Percentiles rank a stretch among this genome's conserved stretches.
Evolutionary conservation across 2,329 filamentous ascomycete species (phyloP).

Genomic region (Alternaria arborescens): DNA sequence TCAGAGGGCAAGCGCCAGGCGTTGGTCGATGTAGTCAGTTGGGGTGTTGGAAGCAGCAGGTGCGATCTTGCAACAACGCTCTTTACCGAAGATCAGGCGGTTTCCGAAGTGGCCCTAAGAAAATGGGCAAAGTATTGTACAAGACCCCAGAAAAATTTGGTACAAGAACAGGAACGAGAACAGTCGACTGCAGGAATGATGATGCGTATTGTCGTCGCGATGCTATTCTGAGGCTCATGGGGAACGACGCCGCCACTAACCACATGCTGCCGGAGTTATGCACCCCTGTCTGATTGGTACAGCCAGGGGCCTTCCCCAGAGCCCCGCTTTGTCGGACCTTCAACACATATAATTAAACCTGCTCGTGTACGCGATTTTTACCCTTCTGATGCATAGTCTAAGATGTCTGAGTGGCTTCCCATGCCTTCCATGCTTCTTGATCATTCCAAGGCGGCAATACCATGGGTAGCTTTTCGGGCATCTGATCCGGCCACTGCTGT

Average conservation of each 20-base stretch:
- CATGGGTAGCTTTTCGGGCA: slow-evolving; percentile 60
- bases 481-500: slow-evolving; percentile 63
- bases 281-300: slow-evolving; percentile 15
- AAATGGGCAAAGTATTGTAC: background rate
- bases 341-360: background rate
- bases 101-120: background rate
- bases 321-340: slow-evolving; percentile 3
- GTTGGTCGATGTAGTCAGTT: slow-evolving; percentile 6
- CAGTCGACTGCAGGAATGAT: slow-evolving; percentile 1
- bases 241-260: slow-evolving; percentile 17
- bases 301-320: slow-evolving; percentile 3
- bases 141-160: background rate
- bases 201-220: slow-evolving; percentile 9
- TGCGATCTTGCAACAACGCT: background rate
- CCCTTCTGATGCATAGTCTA: background rate
- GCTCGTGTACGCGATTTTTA: background rate
- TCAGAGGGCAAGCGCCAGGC: slow-evolving; percentile 3
- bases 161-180: background rate
- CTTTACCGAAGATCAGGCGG: slow-evolving; percentile 11
- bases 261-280: slow-evolving; percentile 19
- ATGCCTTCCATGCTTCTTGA: slow-evolving; percentile 43
- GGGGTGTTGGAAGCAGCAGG: slow-evolving; percentile 10
- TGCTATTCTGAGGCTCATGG: slow-evolving; percentile 14
- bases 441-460: slow-evolving; percentile 65
- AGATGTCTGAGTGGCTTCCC: slow-evolving; percentile 20